phyloP scores from a whole-genome alignment of 208 protist species.

The Acanthamoeba sp. region DNA sequence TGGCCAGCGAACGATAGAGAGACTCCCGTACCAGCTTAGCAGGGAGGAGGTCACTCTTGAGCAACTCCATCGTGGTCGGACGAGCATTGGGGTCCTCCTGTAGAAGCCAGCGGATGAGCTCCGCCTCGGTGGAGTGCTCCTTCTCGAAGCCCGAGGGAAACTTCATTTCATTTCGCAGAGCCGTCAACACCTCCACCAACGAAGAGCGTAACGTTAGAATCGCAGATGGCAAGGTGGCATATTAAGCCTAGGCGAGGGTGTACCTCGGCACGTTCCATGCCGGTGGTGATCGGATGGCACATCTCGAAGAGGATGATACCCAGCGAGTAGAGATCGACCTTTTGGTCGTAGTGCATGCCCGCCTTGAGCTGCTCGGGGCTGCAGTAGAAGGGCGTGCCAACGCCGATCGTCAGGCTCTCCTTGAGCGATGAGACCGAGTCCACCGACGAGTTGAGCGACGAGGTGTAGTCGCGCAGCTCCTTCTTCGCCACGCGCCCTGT shows the following conservation, averaged over 20 bases:
- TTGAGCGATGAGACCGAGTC: conserved; percentile 2
- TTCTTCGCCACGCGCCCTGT: conserved; percentile 55
- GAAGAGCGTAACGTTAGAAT: background rate
- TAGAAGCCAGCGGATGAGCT: conserved; percentile 82
- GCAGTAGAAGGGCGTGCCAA: conserved; percentile 88
- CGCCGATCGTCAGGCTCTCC: conserved; percentile 40
- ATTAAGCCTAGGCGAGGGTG: background rate
- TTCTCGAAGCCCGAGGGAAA: conserved; percentile 81
- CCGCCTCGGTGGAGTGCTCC: conserved; percentile 41
- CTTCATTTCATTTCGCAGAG: conserved; percentile 78
- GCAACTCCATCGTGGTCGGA: conserved; percentile 81
- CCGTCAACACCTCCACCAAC: conserved; percentile 67
- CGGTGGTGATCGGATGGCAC: conserved; percentile 85
- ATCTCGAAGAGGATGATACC: conserved; percentile 91
- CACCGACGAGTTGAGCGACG: background rate
- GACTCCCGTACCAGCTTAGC: conserved; percentile 66
- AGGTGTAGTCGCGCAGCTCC: conserved; percentile 11
- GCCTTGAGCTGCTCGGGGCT: conserved; percentile 78
- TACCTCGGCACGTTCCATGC: conserved; percentile 85
- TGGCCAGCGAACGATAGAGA: background rate
- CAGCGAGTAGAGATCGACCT: conserved; percentile 90
- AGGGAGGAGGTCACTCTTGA: conserved; percentile 79
- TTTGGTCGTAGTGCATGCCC: conserved; percentile 82
- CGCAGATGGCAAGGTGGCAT: background rate
- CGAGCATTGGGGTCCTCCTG: conserved; percentile 76